Evolutionary conservation across 768 basidiomycete species (phyloP).

Genomic region (Russula olivacea): DNA sequence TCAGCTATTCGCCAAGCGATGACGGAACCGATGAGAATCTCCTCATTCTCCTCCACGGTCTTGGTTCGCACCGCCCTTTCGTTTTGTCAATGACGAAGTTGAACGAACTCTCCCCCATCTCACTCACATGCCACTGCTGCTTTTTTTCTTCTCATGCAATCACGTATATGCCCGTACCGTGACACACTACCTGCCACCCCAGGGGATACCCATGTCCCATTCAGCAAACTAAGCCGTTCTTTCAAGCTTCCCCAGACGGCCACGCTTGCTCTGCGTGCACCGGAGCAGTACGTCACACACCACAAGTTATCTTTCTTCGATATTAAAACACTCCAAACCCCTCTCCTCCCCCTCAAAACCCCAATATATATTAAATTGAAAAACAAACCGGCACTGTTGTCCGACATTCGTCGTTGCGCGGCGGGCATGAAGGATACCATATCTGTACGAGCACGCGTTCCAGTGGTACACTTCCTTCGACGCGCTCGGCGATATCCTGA

Average conservation of each 20-base stretch:
- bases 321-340: neutral
- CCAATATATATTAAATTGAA: too few relatives aligned
- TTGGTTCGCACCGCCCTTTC: constrained; percentile 45
- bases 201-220: constrained; percentile 82
- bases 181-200: neutral
- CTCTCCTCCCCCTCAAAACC: too few relatives aligned
- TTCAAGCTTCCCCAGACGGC: constrained; percentile 90
- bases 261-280: constrained; percentile 70
- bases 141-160: neutral
- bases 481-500: constrained; percentile 64
- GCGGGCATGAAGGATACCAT: constrained; percentile 55
- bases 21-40: constrained; percentile 87
- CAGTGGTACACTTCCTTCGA: constrained; percentile 88
- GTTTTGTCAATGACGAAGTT: neutral
- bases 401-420: neutral
- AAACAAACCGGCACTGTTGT: neutral
- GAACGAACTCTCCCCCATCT: neutral
- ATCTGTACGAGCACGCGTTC: constrained; percentile 69
- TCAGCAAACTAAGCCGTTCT: constrained; percentile 62
- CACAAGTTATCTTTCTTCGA: neutral
- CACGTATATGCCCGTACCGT: neutral
- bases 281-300: constrained; percentile 53
- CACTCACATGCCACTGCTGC: neutral
- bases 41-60: constrained; percentile 76
- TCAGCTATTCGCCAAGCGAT: constrained; percentile 64